Evolutionary conservation across 352 stramenopile genomes (phyloP), one percentile per base, ranked within the genome.

Genomic region (Phytopythium cucurbitacearum): DNA sequence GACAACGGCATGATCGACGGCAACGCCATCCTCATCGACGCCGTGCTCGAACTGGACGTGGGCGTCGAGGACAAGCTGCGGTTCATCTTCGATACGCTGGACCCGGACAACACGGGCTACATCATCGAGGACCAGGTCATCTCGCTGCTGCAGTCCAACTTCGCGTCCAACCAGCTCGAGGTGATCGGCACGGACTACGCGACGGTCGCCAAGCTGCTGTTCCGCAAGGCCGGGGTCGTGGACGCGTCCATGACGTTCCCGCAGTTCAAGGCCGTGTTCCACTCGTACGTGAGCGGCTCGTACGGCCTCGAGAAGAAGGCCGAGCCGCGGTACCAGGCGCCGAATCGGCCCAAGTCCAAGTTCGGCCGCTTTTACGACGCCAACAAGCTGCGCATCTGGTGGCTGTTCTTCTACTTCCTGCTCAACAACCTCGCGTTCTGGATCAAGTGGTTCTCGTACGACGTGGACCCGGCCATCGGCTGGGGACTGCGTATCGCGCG

Each of bases 1-100:
- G 59, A 64, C 42, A 60, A 80, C 28, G 79, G 76, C 35, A 61
- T 67, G 51, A 82, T 94, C 45, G 71, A 94, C 35, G 75, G 76
- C 43, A 87, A 89, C 42, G 80, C 83, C 39, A 84, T 91, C 44
- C 59, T 94, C 15, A 87, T 94, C 28, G 80, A 91, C 53, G 80
- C 79, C n/a, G 80, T 89, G 11, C 69, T 94, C 67, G 76, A 91
- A 15, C 63, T 94, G 10, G 67, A 91, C 44, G 77, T 94, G 3
- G 74, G 62, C 41, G 76, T 60, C 3, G 77, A 94, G 43, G 79
- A 89, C 40, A 94, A 91, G 48, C 67, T 94, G 39, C 75, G 64
- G 32, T 91, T 91, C 56, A 94, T 94, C 54, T 94, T 94, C 42
- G 80, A 94, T 44, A 90, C 80, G 36, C 65, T 94, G 5, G 83